A percentile compares a stretch with the other conserved stretches of the same genome.
Evolutionary conservation across 176 grass and related monocot species (phyloP).

Genomic region (Puccinellia tenuiflora): DNA sequence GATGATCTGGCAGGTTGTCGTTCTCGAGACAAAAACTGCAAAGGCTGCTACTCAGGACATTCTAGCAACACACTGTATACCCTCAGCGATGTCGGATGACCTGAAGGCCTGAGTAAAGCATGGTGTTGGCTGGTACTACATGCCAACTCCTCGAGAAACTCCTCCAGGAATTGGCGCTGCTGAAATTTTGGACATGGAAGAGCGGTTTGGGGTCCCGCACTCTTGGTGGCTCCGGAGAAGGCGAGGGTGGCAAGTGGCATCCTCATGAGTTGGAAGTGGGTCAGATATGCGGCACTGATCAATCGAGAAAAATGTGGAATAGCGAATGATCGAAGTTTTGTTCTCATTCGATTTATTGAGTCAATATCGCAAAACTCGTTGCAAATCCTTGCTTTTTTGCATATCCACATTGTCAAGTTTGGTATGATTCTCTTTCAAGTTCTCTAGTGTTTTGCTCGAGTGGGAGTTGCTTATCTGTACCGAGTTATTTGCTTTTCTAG

Average conservation of each 20-base stretch:
- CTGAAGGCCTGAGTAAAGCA: conserved; percentile 54
- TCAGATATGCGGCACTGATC: background rate
- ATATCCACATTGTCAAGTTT: background rate
- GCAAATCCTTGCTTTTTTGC: background rate
- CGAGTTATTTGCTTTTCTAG: background rate
- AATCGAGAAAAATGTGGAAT: conserved; percentile 14
- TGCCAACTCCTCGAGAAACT: background rate
- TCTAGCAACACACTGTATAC: conserved; percentile 91
- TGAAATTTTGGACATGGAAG: background rate
- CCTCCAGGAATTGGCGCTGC: background rate
- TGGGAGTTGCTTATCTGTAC: background rate
- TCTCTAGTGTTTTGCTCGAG: background rate
- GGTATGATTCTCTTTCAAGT: background rate
- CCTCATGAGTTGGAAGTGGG: background rate
- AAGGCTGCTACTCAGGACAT: conserved; percentile 86
- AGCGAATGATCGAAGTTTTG: conserved; percentile 22
- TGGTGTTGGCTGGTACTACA: background rate
- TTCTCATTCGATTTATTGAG: conserved; percentile 5
- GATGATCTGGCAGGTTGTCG: conserved; percentile 58
- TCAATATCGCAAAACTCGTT: background rate
- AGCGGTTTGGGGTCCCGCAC: background rate
- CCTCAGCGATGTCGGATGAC: conserved; percentile 83
- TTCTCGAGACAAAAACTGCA: conserved; percentile 76
- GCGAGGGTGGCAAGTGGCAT: background rate
- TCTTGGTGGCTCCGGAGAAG: conserved; percentile 9